Base-by-base conservation (phyloP, 164 flowering plant genomes). In the Tetrastigma voinierianum region DNA sequence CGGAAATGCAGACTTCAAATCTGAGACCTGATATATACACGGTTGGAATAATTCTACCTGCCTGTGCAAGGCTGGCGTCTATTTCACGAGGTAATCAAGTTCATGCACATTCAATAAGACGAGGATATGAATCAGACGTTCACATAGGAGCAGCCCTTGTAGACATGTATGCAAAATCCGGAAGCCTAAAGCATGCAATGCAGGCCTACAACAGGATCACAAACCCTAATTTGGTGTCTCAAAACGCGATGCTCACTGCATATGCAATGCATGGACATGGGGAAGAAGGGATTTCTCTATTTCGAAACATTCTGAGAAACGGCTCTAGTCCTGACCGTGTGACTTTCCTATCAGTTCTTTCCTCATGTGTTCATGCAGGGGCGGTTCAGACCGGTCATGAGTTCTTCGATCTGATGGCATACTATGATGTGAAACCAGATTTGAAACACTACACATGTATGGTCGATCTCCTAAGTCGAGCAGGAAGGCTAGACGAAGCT, bases 91-190 rank as follows among this genome's bases (percentile, higher is more conserved):
- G 90, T 5, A 87, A 86, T 72, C 90, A 89, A 57, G 75, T 87
- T 66, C 94, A 91, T 73, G 90, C 83, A 18, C 56, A 84, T 76
- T 73, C 94, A 46, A 70, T 91, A 10, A 76, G 85, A 76, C 44
- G 56, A 57, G 87, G 85, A 10, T 84, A 69, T 53, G 92, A 87
- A 24, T 71, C 73, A 0, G 75, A 80, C 67, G 74, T 74, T 54
- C 76, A 86, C 54, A 76, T 87, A 13, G 88, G 86, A 45, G 82
- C 88, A 46, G 84, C 90, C 45, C 79, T 89, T 2, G 78, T 90
- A 56, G 90, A 89, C 76, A 84, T 91, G 94, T 87, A 91, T 68
- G 85, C 90, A 57, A 89, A 91, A 77, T 87, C 87, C 66, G 94
- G 94, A 56, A 81, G 72, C 48, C 62, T 87, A 46, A 70, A 65